Percentiles rank a stretch among this genome's conserved stretches.
Conservation (phyloP, 2,329 filamentous ascomycete genomes). For the Penicillium sp. region DNA sequence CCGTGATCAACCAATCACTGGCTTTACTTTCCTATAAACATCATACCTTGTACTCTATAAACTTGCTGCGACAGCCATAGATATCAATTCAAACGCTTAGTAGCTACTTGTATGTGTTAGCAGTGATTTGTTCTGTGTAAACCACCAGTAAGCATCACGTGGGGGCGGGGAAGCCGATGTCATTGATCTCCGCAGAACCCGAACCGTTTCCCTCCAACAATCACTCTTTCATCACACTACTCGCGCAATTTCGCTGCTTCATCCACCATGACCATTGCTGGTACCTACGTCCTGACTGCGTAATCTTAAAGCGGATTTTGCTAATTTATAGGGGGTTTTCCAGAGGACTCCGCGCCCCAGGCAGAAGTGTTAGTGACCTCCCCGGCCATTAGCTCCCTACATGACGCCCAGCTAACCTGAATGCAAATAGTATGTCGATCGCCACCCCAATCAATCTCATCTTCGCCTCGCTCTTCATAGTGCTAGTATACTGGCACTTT, state of each 20-base stretch:
- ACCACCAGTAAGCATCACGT: neutral
- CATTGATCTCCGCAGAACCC: neutral
- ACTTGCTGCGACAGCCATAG: neutral
- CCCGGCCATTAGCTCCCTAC: neutral
- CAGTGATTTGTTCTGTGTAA: neutral
- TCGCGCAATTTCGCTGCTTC: neutral
- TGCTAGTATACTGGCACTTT: constrained; percentile 60
- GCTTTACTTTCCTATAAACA: neutral
- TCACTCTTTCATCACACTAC: neutral
- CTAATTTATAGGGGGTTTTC: neutral
- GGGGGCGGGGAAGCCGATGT: neutral
- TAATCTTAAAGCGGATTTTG: neutral
- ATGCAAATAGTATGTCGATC: constrained; percentile 46
- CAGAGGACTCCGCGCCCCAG: constrained; percentile 24
- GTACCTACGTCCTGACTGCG: neutral
- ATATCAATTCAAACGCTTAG: neutral
- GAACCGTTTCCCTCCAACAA: neutral
- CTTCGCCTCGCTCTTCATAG: constrained; percentile 58
- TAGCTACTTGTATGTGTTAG: too few relatives aligned
- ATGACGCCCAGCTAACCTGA: constrained; percentile 26
- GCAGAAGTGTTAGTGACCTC: constrained; percentile 37
- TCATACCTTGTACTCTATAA: neutral
- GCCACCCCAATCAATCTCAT: constrained; percentile 63
- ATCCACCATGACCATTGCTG: neutral
- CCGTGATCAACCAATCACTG: neutral